Evolutionary conservation across 768 basidiomycete genomes (phyloP).

Genomic region (Galerina marginata): DNA sequence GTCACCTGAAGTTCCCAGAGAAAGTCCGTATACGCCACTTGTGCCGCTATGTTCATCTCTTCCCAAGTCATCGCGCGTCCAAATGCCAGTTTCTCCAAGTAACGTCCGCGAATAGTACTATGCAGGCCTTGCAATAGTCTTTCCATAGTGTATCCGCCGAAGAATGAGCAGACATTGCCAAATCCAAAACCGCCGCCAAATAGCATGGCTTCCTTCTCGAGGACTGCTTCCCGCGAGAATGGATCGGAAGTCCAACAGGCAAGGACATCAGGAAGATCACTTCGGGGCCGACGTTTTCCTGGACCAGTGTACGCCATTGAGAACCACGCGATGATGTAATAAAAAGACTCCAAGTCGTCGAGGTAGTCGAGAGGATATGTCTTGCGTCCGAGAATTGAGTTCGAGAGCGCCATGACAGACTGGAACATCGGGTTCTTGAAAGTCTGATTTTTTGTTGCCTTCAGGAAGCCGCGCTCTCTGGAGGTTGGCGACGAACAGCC

Average conservation of each 20-base stretch:
- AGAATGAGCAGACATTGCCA: neutral
- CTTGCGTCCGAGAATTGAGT: neutral
- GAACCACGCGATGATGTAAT: constrained; percentile 7
- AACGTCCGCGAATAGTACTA: neutral
- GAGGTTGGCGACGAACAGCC: neutral
- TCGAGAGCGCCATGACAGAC: constrained; percentile 2
- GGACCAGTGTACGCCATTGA: neutral
- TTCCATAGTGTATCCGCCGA: neutral
- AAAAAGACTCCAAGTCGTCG: constrained; percentile 11
- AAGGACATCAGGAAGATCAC: neutral
- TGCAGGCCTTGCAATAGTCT: neutral
- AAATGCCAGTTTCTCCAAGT: neutral
- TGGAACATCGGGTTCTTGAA: neutral
- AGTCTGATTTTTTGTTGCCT: neutral
- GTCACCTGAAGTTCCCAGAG: neutral
- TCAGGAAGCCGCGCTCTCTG: neutral
- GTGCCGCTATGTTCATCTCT: neutral
- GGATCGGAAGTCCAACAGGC: neutral
- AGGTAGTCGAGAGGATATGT: neutral
- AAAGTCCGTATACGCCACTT: neutral
- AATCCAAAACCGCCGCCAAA: neutral
- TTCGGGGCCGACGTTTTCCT: neutral
- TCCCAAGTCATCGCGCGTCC: neutral
- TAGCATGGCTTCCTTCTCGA: constrained; percentile 3
- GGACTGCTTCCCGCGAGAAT: neutral